A percentile compares a stretch with the other conserved stretches of the same genome.
Evolutionary conservation across 768 basidiomycete species (phyloP).

Genomic region (Mycena polygramma): DNA sequence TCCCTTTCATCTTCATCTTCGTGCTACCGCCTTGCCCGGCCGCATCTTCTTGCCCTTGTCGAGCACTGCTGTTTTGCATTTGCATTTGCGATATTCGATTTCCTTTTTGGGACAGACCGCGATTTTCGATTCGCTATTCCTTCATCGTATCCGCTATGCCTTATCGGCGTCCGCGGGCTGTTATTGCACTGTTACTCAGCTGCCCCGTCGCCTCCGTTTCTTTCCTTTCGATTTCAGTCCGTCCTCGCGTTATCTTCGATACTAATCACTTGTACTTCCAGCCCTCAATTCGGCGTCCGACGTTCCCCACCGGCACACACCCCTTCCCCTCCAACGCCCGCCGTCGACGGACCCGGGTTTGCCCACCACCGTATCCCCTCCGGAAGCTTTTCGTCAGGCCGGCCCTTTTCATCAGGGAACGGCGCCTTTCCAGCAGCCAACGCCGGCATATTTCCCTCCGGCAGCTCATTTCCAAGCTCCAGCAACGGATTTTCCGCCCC

Average conservation of each 20-base stretch:
- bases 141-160: neutral
- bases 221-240: neutral
- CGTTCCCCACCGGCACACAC: constrained; percentile 41
- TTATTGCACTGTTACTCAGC: too few species aligned
- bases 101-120: constrained; percentile 12
- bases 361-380: constrained; percentile 23
- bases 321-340: constrained; percentile 31
- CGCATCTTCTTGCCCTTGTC: neutral
- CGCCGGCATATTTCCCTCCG: constrained; percentile 23
- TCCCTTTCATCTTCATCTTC: too few species aligned
- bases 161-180: neutral
- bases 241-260: neutral
- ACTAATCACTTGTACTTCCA: constrained; percentile 16
- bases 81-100: neutral
- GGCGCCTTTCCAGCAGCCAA: constrained; percentile 29
- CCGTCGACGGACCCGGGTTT: constrained; percentile 16
- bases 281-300: constrained; percentile 40
- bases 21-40: neutral
- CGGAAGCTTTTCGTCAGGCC: constrained; percentile 18
- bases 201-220: neutral
- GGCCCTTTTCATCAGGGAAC: constrained; percentile 31
- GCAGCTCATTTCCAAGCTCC: constrained; percentile 27
- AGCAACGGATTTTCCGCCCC: constrained; percentile 8
- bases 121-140: neutral
- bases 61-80: neutral